Evolutionary conservation across 805 yeast species (phyloP), one percentile per base, ranked within the genome.

Genomic region (Barnettozyma sucrosica): DNA sequence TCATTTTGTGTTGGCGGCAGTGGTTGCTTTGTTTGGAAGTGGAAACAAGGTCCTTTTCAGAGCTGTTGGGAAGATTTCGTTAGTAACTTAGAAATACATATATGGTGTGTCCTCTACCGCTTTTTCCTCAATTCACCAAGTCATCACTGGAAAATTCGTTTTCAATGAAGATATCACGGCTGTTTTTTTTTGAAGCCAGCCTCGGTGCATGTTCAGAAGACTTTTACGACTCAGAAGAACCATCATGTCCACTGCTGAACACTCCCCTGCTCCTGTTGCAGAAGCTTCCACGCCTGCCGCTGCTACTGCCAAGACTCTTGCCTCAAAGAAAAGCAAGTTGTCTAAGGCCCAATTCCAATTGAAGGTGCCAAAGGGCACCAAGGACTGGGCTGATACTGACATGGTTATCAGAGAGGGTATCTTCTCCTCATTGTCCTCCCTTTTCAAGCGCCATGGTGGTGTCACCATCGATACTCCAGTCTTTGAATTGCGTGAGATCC

Each of bases 391-490:
- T 53, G 99, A 93, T 60, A 85, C 85, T 65, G 99, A 93, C 66
- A 93, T 93, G 98, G 85, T 89, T 36, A 80, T 93, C 56, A 81
- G 99, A 67, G 92, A 87, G 59, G 93, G 86, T 36, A 78, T 93
- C 51, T 93, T 93, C 66, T 70, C 74, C 45, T 77, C 89, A 9
- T 69, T 93, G 51, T 79, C 90, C 14, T 59, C 70, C 2, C 68
- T 93, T 44, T 93, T 93, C 77, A 85, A 89, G 67, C 84, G 89
- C 58, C 99, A 93, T 67, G 99, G 99, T 52, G 99, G 95, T 68
- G 96, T 89, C 30, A 92, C 99, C 37, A 89, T 93, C 55, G 99
- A 93, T 66, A 93, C 99, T 2, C 99, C 99, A 7, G 99, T 93
- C 5, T 93, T 93, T 59, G 99, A 93, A 68, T 76, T 92, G 56